A percentile compares a stretch with the other conserved stretches of the same genome.
Evolutionary conservation across 495 filamentous ascomycete genomes (phyloP).

Genomic region (Trichoderma reesei): DNA sequence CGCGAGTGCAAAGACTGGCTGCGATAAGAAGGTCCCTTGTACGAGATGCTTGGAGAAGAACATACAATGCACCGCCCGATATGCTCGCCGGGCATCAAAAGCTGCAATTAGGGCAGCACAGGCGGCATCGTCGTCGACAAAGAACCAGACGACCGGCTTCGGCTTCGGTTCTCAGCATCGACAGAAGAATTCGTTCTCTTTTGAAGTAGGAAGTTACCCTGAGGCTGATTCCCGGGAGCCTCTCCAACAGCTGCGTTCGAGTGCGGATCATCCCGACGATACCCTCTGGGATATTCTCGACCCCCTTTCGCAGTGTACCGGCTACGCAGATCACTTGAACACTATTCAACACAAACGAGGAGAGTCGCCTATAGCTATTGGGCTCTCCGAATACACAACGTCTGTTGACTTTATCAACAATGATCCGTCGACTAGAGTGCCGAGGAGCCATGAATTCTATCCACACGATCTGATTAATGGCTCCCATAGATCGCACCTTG

Average conservation of each 20-base stretch:
- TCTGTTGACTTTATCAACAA: neutral
- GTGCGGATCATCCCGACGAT: neutral
- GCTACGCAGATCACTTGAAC: neutral
- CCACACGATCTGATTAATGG: neutral
- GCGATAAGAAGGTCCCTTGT: slow-evolving; percentile 56
- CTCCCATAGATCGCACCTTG: neutral
- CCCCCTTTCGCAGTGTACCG: neutral
- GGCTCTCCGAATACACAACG: neutral
- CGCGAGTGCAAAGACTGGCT: slow-evolving; percentile 55
- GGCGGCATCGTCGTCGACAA: slow-evolving; percentile 17
- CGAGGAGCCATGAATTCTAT: neutral
- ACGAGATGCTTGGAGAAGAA: slow-evolving; percentile 48
- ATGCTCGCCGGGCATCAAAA: slow-evolving; percentile 47
- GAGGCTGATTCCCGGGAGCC: neutral
- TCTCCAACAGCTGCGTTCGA: neutral
- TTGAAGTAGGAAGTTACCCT: neutral
- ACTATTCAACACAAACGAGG: neutral
- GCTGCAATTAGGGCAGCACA: slow-evolving; percentile 30
- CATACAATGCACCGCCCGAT: slow-evolving; percentile 44
- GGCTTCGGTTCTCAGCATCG: neutral
- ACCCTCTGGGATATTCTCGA: neutral
- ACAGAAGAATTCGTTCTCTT: neutral
- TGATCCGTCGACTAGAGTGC: neutral
- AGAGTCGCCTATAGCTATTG: neutral
- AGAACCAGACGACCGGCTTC: neutral